Evolutionary conservation across 495 filamentous ascomycete species (phyloP), one percentile per base, ranked within the genome.

Genomic region (Hypomontagnella submonticulosa): DNA sequence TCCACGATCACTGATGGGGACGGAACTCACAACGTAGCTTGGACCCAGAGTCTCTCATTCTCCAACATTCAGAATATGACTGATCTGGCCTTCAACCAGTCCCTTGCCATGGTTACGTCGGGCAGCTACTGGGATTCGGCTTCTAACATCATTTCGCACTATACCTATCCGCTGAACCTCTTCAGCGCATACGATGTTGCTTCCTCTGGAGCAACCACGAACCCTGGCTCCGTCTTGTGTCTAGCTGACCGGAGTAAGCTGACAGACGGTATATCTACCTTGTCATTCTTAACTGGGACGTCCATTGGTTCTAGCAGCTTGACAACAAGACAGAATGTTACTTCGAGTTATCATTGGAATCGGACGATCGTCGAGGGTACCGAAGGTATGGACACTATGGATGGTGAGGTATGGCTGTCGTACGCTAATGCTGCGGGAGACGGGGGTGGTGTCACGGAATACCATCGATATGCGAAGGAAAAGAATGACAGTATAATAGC

Each of bases 11-110:
- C 67, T 0, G 84, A 81, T 1, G 80, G 84, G 1, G 57, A 67
- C 3, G 76, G 80, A 6, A 69, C 69, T 12, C 61, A 72, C 0
- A 34, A 74, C 0, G 62, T 61, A 9, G 34, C 58, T 18, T 96
- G 92, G 92, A 77, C 72, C 0, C 92, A 96, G 66, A 76, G 64
- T 0, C 79, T 92, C 3, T 73, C 73, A 0, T 90, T 73, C 67
- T 83, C 69, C 43, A 92, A 90, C 64, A 73, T 77, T 19, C 89
- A 88, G n/a, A 70, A 77, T 16, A 74, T 91, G 44, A 83, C 82
- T 7, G 77, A 80, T 37, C 72, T 82, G 38, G 90, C 90, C 13
- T 84, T 84, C 52, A 80, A 82, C 47, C 88, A 92, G 69, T 61
- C 80, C 47, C 92, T 86, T 56, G 77, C 78, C 30, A 86, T 92